Evolutionary conservation across 2,329 filamentous ascomycete genomes (phyloP).

Genomic region (Xylaria sp.): DNA sequence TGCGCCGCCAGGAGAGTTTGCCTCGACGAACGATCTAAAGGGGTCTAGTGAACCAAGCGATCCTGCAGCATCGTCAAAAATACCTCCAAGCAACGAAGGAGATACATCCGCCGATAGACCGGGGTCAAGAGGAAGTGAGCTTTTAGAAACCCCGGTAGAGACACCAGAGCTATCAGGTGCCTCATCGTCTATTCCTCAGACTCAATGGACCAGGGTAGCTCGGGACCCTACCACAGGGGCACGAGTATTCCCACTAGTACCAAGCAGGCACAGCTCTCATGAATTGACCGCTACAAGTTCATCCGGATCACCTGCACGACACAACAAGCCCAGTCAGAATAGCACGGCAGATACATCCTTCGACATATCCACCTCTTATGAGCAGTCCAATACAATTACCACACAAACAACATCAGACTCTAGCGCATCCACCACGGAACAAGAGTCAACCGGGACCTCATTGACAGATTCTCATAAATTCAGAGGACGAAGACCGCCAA

Average conservation of each 20-base stretch:
- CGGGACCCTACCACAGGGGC: constrained; percentile 42
- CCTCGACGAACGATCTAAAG: constrained; percentile 18
- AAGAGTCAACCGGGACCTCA: constrained; percentile 26
- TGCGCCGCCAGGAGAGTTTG: constrained; percentile 19
- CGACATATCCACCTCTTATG: constrained; percentile 29
- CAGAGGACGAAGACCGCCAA: constrained; percentile 20
- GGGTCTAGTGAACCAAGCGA: constrained; percentile 26
- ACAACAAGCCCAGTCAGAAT: constrained; percentile 11
- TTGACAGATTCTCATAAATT: constrained; percentile 27
- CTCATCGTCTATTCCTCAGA: constrained; percentile 34
- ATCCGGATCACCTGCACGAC: constrained; percentile 2
- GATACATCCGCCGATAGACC: constrained; percentile 17
- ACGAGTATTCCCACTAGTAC: constrained; percentile 44
- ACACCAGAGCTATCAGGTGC: constrained; percentile 27
- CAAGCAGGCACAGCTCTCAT: constrained; percentile 10
- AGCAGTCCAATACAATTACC: constrained; percentile 20
- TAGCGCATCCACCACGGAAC: constrained; percentile 21
- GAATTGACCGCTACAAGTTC: constrained; percentile 10
- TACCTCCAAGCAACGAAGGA: background rate
- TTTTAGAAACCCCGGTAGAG: constrained; percentile 27
- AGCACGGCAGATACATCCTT: constrained; percentile 20
- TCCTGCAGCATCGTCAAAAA: constrained; percentile 14
- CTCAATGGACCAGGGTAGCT: constrained; percentile 37
- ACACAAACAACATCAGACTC: constrained; percentile 31
- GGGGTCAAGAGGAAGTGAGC: constrained; percentile 20